These are phyloP conservation scores for Passalora sequoiae DNA, from an alignment of 2,329 filamentous ascomycete species.

Conservation along the genomic window DNA sequence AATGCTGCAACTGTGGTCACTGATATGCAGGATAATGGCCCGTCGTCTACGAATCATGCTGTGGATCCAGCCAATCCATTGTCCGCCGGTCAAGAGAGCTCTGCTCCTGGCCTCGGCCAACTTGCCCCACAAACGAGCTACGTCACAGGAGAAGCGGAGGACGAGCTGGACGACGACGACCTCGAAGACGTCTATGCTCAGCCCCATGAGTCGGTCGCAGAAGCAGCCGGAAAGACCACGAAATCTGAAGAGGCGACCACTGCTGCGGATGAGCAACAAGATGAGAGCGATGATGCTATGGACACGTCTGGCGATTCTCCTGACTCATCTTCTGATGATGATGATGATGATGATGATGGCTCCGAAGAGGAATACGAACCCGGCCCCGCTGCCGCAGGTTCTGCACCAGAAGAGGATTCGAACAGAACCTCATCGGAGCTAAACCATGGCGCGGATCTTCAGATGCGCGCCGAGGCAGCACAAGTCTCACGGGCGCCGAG, in stretches of 20 bases:
- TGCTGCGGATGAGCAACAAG: not conserved
- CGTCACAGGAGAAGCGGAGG: too few relatives aligned
- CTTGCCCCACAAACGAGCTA: too few relatives aligned
- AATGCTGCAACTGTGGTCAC: not conserved
- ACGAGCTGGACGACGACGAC: too few relatives aligned
- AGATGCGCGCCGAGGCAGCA: slow-evolving; percentile 1
- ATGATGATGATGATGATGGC: slow-evolving; percentile 7
- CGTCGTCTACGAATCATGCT: too few relatives aligned
- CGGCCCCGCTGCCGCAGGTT: not conserved
- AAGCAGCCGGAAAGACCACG: too few relatives aligned
- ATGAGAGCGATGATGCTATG: slow-evolving; percentile 23
- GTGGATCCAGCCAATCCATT: too few relatives aligned
- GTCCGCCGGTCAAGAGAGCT: too few relatives aligned
- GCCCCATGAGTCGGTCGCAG: not conserved
- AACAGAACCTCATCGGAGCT: slow-evolving; percentile 1
- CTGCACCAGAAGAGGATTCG: not conserved
- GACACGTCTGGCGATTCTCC: slow-evolving; percentile 18
- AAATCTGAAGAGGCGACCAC: not conserved
- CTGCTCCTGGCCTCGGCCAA: too few relatives aligned
- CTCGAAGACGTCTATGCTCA: slow-evolving; percentile 11
- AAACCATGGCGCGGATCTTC: not conserved
- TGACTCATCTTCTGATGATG: slow-evolving; percentile 1
- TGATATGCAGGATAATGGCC: too few relatives aligned
- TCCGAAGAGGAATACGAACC: slow-evolving; percentile 11
- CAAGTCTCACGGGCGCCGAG: not conserved